phyloP scores from a whole-genome alignment of 768 basidiomycete genomes.

The Trametes gibbosa region DNA sequence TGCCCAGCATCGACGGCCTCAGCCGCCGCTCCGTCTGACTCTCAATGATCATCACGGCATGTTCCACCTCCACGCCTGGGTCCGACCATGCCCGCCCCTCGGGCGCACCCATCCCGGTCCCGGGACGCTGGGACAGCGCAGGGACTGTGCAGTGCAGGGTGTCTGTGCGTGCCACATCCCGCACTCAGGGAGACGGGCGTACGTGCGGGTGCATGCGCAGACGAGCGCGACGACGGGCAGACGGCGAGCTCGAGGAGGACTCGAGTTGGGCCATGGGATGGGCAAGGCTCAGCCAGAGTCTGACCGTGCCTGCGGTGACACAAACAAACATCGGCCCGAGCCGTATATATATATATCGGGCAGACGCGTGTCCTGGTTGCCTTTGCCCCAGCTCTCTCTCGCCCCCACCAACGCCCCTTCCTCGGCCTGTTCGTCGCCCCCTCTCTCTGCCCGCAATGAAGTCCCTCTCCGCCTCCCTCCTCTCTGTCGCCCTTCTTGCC shows the following conservation, averaged over 20 bases:
- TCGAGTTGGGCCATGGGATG: not conserved
- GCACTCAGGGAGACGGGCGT: not conserved
- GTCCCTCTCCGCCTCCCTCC: conserved; percentile 40
- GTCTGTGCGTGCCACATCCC: too few relatives aligned
- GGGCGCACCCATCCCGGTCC: too few relatives aligned
- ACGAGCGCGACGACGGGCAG: not conserved
- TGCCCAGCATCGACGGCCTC: too few relatives aligned
- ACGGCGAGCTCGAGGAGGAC: too few relatives aligned
- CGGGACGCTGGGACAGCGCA: too few relatives aligned
- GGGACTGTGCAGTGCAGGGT: too few relatives aligned
- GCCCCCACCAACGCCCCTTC: conserved; percentile 20
- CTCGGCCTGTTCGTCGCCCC: conserved; percentile 13
- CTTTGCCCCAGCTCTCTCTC: conserved; percentile 29
- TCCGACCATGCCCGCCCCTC: too few relatives aligned
- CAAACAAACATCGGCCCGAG: conserved; percentile 19
- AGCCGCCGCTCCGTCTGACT: too few relatives aligned
- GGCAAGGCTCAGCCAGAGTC: not conserved
- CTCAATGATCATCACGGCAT: not conserved
- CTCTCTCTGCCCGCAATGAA: conserved; percentile 35
- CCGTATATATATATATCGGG: conserved; percentile 20
- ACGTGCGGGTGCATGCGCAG: too few relatives aligned
- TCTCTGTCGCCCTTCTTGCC: conserved; percentile 39
- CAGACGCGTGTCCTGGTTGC: conserved; percentile 23
- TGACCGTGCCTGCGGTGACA: conserved; percentile 12
- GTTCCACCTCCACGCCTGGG: too few relatives aligned